Conservation (phyloP, 805 yeast species). For the Wickerhamiella allomyrinae region DNA sequence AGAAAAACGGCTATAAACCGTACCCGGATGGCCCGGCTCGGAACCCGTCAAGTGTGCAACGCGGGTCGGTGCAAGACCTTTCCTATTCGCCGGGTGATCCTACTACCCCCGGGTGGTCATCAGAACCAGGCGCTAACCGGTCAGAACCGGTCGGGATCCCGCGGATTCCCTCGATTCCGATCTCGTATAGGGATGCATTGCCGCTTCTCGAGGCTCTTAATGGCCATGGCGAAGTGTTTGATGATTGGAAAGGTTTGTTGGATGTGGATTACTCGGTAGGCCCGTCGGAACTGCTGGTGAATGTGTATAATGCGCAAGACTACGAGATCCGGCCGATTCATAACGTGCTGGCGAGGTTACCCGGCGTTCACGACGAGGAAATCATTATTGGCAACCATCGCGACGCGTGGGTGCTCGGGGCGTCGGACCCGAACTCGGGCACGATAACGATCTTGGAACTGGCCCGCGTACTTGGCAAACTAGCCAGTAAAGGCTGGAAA, state of each 20-base stretch:
- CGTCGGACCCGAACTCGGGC: conserved; percentile 72
- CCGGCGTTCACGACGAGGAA: conserved; percentile 42
- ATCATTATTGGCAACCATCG: conserved; percentile 62
- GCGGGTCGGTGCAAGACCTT: conserved; percentile 59
- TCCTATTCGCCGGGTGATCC: conserved; percentile 63
- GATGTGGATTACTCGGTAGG: conserved; percentile 39
- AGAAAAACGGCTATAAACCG: conserved; percentile 42
- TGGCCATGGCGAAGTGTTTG: conserved; percentile 35
- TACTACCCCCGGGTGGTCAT: conserved; percentile 55
- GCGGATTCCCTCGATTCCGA: conserved; percentile 55
- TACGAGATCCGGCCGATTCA: conserved; percentile 46
- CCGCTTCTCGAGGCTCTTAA: conserved; percentile 47
- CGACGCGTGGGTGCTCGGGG: conserved; percentile 70
- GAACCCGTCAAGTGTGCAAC: conserved; percentile 59
- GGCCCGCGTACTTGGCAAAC: conserved; percentile 41
- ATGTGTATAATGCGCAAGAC: conserved; percentile 46
- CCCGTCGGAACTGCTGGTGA: conserved; percentile 33
- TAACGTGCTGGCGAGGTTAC: conserved; percentile 48
- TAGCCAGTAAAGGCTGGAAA: conserved; percentile 47
- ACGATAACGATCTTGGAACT: conserved; percentile 51
- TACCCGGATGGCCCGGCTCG: conserved; percentile 71
- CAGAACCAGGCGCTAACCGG: conserved; percentile 35
- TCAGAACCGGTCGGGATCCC: conserved; percentile 43
- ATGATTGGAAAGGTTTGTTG: conserved; percentile 35
- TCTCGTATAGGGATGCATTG: conserved; percentile 45